Evolutionary conservation across 2,329 filamentous ascomycete species (phyloP).

Genomic region (Fusarium begoniae): DNA sequence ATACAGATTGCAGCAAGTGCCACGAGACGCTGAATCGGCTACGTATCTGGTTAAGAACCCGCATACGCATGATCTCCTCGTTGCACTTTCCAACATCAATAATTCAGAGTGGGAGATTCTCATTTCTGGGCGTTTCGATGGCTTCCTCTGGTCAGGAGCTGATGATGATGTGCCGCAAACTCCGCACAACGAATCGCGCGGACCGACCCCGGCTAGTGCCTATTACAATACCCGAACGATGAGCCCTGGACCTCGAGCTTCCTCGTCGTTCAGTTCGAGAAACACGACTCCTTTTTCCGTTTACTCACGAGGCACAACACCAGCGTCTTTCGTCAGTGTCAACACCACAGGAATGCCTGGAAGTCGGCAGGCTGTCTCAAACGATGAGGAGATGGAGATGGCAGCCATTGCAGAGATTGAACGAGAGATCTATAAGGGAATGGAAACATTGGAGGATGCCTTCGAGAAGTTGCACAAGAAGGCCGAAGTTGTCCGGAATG

Average conservation of each 20-base stretch:
- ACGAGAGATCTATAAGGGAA: constrained; percentile 89
- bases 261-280: constrained; percentile 55
- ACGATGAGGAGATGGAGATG: constrained; percentile 95
- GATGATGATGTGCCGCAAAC: constrained; percentile 64
- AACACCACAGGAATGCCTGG: constrained; percentile 58
- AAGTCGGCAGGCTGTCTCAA: constrained; percentile 73
- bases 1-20: constrained; percentile 77
- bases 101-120: constrained; percentile 97
- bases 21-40: constrained; percentile 85
- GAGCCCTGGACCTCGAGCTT: constrained; percentile 53
- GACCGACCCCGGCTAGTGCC: constrained; percentile 62
- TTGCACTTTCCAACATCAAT: constrained; percentile 87
- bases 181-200: constrained; percentile 59
- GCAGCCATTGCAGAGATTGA: constrained; percentile 90
- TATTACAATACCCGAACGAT: constrained; percentile 52
- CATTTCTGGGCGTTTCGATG: constrained; percentile 92
- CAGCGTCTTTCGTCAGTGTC: constrained; percentile 66
- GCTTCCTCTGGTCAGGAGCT: constrained; percentile 92
- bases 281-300: constrained; percentile 59
- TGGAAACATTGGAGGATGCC: constrained; percentile 93
- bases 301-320: constrained; percentile 66
- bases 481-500: constrained; percentile 81
- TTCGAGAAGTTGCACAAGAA: constrained; percentile 90
- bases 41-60: constrained; percentile 88
- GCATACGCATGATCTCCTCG: constrained; percentile 83